These are phyloP conservation scores for Neurospora tetrasperma DNA, from an alignment of 495 filamentous ascomycete species.

Conservation along the genomic window DNA sequence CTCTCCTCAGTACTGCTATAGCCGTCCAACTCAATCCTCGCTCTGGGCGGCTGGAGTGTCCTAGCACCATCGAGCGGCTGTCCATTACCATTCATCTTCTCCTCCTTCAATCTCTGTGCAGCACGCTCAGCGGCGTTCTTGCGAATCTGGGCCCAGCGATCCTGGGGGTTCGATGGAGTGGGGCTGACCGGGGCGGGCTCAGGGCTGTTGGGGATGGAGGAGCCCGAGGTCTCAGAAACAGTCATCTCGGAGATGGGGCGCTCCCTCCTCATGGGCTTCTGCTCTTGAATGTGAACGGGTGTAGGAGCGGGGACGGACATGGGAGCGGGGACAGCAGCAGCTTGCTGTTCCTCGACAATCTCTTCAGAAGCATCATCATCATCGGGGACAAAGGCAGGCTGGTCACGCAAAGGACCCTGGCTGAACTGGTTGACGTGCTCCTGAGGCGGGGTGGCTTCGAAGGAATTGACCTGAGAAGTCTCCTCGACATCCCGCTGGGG, in stretches of 20 bases:
- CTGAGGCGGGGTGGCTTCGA: constrained; percentile 54
- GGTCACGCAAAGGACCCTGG: constrained; percentile 79
- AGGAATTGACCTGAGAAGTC: constrained; percentile 50
- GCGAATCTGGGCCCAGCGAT: constrained; percentile 90
- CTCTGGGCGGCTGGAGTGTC: constrained; percentile 31
- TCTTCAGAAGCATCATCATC: constrained; percentile 37
- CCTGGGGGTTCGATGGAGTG: constrained; percentile 26
- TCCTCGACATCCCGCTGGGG: constrained; percentile 35
- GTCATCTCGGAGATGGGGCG: constrained; percentile 4
- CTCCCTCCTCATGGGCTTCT: constrained; percentile 2
- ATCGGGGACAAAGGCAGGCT: constrained; percentile 73
- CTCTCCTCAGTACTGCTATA: constrained; percentile 95
- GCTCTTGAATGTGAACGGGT: background rate
- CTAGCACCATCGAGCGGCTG: constrained; percentile 23
- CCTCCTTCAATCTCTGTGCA: constrained; percentile 46
- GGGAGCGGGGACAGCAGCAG: constrained; percentile 29
- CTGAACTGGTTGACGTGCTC: constrained; percentile 76
- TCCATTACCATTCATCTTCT: constrained; percentile 20
- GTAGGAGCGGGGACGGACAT: constrained; percentile 24
- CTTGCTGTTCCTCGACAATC: constrained; percentile 25
- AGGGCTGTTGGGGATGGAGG: background rate
- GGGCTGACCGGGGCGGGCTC: background rate
- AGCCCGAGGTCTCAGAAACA: constrained; percentile 19
- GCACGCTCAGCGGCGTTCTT: constrained; percentile 84
- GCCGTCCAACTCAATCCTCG: constrained; percentile 50